Percentiles rank a stretch among this genome's conserved stretches.
These are phyloP conservation scores for Pseudocercospora fuligena DNA, from an alignment of 2,329 filamentous ascomycete genomes.

Conservation along the genomic window DNA sequence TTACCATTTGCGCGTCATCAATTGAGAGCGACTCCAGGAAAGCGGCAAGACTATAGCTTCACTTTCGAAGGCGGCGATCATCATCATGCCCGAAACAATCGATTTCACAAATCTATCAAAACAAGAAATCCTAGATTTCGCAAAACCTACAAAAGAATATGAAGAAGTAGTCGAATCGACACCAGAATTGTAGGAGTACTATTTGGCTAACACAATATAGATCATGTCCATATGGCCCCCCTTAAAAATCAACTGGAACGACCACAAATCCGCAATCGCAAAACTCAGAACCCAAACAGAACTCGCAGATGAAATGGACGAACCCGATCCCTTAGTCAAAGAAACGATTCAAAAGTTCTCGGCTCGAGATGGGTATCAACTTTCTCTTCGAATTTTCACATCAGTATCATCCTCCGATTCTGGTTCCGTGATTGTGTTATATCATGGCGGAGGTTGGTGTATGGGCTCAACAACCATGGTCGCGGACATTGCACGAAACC, in stretches of 20 bases:
- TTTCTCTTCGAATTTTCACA: constrained; percentile 19
- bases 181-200: too few species aligned
- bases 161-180: too few species aligned
- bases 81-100: constrained; percentile 17
- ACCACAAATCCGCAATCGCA: constrained; percentile 14
- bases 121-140: constrained; percentile 24
- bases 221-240: constrained; percentile 25
- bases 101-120: constrained; percentile 27
- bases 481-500: constrained; percentile 20
- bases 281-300: constrained; percentile 23
- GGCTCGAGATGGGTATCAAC: constrained; percentile 23
- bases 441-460: constrained; percentile 32
- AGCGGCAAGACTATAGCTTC: not conserved
- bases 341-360: constrained; percentile 11
- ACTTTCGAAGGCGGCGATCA: not conserved
- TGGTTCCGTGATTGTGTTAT: constrained; percentile 33
- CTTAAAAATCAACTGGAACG: constrained; percentile 22
- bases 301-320: constrained; percentile 26
- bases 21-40: not conserved
- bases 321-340: constrained; percentile 21
- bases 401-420: not conserved
- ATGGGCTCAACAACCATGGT: constrained; percentile 24
- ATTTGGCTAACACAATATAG: too few species aligned
- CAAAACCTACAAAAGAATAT: constrained; percentile 26
- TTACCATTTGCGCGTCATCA: not conserved